phyloP scores from a whole-genome alignment of 2,329 filamentous ascomycete species.

The Calonectria ilicicola region DNA sequence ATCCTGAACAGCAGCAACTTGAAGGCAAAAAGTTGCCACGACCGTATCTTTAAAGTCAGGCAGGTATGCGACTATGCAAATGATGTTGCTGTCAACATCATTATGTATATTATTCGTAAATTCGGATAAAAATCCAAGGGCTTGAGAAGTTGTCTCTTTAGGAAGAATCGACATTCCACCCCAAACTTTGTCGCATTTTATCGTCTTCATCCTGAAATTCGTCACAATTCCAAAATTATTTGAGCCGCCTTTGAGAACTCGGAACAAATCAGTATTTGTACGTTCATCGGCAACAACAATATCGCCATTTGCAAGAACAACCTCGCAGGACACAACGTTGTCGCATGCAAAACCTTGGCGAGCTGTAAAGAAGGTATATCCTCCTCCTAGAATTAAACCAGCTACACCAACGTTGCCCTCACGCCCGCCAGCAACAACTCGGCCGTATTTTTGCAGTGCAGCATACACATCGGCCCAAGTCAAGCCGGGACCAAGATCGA shows the following conservation, averaged over 20 bases:
- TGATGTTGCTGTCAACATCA: constrained; percentile 26
- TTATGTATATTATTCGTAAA: constrained; percentile 29
- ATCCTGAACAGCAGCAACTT: constrained; percentile 26
- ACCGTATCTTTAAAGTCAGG: constrained; percentile 29
- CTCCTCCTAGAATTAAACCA: background rate
- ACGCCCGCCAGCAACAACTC: background rate
- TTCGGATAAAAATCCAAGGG: constrained; percentile 8
- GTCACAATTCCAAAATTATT: constrained; percentile 63
- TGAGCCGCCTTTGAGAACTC: constrained; percentile 62
- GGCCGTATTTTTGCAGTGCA: background rate
- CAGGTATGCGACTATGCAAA: constrained; percentile 23
- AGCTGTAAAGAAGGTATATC: background rate
- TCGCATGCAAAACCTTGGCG: constrained; percentile 1
- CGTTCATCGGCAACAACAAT: constrained; percentile 34
- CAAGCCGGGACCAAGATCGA: constrained; percentile 45
- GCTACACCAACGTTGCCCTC: background rate
- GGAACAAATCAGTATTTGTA: constrained; percentile 55
- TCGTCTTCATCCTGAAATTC: constrained; percentile 37
- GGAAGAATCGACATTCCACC: constrained; percentile 33
- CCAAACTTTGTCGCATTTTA: constrained; percentile 20
- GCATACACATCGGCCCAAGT: background rate
- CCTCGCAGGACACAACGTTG: background rate
- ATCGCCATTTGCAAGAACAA: background rate
- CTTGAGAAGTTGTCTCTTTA: constrained; percentile 24
- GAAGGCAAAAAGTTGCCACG: constrained; percentile 25